Percentiles rank a stretch among this genome's conserved stretches.
These are phyloP conservation scores for Claviceps digitariae DNA, from an alignment of 2,329 filamentous ascomycete genomes.

Conservation along the genomic window DNA sequence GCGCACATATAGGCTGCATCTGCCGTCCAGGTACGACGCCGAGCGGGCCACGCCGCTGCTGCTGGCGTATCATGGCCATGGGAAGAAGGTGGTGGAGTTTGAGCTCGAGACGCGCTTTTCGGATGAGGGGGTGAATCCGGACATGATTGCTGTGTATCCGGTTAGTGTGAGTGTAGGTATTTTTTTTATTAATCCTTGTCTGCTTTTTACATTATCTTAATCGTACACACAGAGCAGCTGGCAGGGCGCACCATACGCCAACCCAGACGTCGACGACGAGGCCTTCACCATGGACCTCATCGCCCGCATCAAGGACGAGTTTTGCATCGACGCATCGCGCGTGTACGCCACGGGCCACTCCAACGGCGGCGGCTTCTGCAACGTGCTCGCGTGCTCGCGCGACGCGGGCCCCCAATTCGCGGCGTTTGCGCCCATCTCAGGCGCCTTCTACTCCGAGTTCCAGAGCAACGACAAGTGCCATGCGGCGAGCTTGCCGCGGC, in stretches of 20 bases:
- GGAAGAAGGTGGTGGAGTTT: constrained; percentile 20
- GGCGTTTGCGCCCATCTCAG: constrained; percentile 27
- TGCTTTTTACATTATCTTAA: too few species aligned
- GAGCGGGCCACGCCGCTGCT: constrained; percentile 25
- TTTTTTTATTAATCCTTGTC: too few species aligned
- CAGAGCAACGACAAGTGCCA: constrained; percentile 16
- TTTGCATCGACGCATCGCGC: constrained; percentile 26
- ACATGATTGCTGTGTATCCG: constrained; percentile 30
- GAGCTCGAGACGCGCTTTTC: constrained; percentile 24
- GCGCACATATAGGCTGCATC: constrained; percentile 11
- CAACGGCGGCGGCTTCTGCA: constrained; percentile 31
- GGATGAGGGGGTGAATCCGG: constrained; percentile 21
- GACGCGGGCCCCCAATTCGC: constrained; percentile 23
- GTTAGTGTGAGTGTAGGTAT: constrained; percentile 25
- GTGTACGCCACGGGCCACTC: constrained; percentile 31
- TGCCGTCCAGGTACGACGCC: constrained; percentile 18
- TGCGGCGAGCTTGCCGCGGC: constrained; percentile 26
- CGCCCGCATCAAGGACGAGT: constrained; percentile 20
- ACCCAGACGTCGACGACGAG: constrained; percentile 22
- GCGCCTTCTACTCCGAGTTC: constrained; percentile 27
- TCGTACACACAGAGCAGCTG: constrained; percentile 28
- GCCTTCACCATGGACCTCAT: constrained; percentile 31
- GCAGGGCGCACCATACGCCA: constrained; percentile 24
- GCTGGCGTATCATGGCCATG: constrained; percentile 32
- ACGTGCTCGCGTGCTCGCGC: constrained; percentile 26